Base-by-base conservation (phyloP, 495 filamentous ascomycete species). In the Aspergillus sclerotioniger region DNA sequence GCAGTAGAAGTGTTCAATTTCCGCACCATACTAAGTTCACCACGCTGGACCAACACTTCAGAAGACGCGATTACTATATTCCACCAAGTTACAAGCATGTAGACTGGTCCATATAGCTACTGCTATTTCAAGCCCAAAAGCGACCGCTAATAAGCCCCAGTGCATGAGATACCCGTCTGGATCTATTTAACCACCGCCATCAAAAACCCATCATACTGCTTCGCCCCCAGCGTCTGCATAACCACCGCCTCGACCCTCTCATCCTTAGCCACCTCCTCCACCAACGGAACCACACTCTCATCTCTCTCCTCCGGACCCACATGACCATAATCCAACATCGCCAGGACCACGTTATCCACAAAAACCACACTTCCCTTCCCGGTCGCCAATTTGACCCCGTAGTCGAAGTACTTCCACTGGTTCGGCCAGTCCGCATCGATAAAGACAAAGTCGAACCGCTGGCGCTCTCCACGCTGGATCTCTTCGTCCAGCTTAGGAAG, bases 341-440 rank as follows among this genome's bases (percentile, higher is more conserved):
- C 53, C 17, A 61, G 45, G n/a, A 83, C 76, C 19, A 76, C 72
- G 70, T 84, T 80, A 58, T 83, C 80, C 7, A 82, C 70, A 56
- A 68, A 77, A 41, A 81, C 68, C 10, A 64, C 69, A 12, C 70
- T 70, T 3, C 67, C 66, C n/a, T 65, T 66, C 61, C 79, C 63
- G 43, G 68, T 71, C 9, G 76, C 76, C 68, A 72, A 62, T 17
- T n/a, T 13, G 13, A 41, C 37, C 37, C 37, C 37, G 6, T 15
- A 41, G n/a, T 78, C 60, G 54, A 83, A 81, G 37, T 83, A 80
- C 41, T 72, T 65, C 64, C 65, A 76, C 55, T 80, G 75, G 52
- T 81, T 74, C n/a, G 60, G 63, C 69, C 72, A 77, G 31, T 75
- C 77, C 8, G 80, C 80, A 69, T 82, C 80, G 50, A 84, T 77